A percentile compares a stretch with the other conserved stretches of the same genome.
These are phyloP conservation scores for Phoma sp. DNA, from an alignment of 2,329 filamentous ascomycete genomes.

Conservation along the genomic window DNA sequence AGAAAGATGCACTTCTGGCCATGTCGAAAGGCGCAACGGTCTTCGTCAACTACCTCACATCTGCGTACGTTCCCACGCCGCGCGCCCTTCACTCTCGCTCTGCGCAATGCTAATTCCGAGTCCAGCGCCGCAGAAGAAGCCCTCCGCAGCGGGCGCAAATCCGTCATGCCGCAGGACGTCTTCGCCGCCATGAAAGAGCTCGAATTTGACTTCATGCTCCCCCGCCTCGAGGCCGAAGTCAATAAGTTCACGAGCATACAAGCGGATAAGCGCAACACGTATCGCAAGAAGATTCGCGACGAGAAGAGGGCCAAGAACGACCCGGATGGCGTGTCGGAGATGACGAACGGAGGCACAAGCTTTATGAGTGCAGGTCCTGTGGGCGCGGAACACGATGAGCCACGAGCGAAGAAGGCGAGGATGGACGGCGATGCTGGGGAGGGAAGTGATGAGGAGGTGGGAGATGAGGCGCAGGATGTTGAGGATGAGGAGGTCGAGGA, in stretches of 20 bases:
- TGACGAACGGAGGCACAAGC: conserved; percentile 27
- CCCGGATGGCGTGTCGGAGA: conserved; percentile 9
- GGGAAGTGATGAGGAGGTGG: conserved; percentile 46
- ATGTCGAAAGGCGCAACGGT: conserved; percentile 83
- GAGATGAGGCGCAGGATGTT: conserved; percentile 50
- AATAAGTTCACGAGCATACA: conserved; percentile 77
- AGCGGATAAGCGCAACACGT: conserved; percentile 75
- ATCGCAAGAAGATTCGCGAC: conserved; percentile 72
- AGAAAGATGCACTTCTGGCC: conserved; percentile 80
- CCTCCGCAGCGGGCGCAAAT: conserved; percentile 72
- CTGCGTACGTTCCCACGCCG: conserved; percentile 62
- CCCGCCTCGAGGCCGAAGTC: conserved; percentile 76
- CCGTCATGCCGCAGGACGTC: conserved; percentile 76
- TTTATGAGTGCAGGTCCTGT: conserved; percentile 9
- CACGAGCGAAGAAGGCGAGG: conserved; percentile 58
- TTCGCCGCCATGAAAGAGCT: conserved; percentile 78
- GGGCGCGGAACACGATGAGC: conserved; percentile 49
- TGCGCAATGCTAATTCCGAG: background rate
- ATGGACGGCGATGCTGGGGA: conserved; percentile 48
- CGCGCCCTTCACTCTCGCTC: background rate
- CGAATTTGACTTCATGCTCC: conserved; percentile 75
- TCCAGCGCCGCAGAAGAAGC: conserved; percentile 76
- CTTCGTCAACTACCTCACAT: conserved; percentile 80
- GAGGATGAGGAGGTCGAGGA: conserved; percentile 60
- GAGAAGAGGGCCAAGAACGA: conserved; percentile 58